Base-by-base conservation (phyloP, 192 early-diverging fungal genomes). In the Umbelopsis ramanniana region DNA sequence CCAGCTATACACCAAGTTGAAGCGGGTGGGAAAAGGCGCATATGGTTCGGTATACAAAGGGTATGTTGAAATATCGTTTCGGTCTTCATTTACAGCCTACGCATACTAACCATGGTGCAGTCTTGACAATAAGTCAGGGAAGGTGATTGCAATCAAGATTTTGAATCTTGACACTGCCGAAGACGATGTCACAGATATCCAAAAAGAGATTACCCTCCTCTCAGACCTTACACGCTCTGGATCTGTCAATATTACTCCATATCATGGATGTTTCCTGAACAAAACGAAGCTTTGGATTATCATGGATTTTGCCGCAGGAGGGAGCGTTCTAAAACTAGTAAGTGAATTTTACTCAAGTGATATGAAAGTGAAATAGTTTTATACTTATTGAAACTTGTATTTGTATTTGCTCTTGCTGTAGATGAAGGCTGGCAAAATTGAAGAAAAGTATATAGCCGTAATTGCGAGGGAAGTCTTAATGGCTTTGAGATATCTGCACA, bases 271-370 rank as follows among this genome's bases (percentile, higher is more conserved):
- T 48, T 91, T 93, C 55, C 78, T 98, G 45, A 89, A 94, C 72
- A 94, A 92, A 21, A 95, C 95, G 23, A 97, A 96, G 70, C 85
- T 99, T 48, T 99, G 98, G 96, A 93, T 99, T 72, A 89, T 98
- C 70, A 98, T 99, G 95, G 98, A 98, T 73, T 97, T 94, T 85
- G 96, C 95, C 7, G 95, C 88, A 7, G 98, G 95, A 33, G 98
- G 98, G 57, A 97, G 94, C 71, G 87, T 99, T 45, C 80, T 93
- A 68, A 82, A 84, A 22, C 79, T 95, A 75, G 93, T 94, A 80
- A 23, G 77, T 74, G 23, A 52, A 46, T 12, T 29, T 29, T 29
- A 15, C 4, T 45, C 10, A 54, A 50, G 37, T 40, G 52, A 9
- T 17, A 15, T 40, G 11, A n/a, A 52, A 14, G 2, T 17, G 57